Evolutionary conservation across 805 yeast genomes (phyloP), one percentile per base, ranked within the genome.

Genomic region (Barnettozyma californica): DNA sequence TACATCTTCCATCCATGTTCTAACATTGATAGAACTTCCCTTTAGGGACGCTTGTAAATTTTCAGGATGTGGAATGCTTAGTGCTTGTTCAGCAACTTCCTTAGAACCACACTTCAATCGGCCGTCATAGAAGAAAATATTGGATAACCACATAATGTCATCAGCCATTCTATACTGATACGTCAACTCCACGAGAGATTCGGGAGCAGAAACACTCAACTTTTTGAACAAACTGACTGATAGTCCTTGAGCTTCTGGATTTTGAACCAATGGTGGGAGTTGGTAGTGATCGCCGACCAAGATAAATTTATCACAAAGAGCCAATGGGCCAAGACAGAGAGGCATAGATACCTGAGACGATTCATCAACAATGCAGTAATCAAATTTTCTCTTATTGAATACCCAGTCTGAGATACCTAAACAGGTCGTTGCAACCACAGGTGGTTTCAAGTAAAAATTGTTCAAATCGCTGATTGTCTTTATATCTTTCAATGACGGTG

Each of bases 261-360:
- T 80, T 23, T 77, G 74, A 1, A 94, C 90, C 44, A 94, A 70
- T 1, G 99, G 99, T 3, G 97, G 95, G 23, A 94, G 70, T 64
- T 94, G 99, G 54, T 77, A 80, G 64, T 94, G 98, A 63, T 94
- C 99, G 9, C 99, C 99, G n/a, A 94, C 97, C 51, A 94, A 73
- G 1, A 94, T 76, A 62, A 92, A 94, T 64, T 78, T 86, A 41
- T 84, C 83, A 31, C 90, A 83, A 54, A 77, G 78, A 29, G 90
- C 66, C 42, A 94, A 64, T 0, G 99, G 98, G 0, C 98, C 99
- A 26, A 94, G 65, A 56, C 95, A 86, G 6, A 87, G 75, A 0
- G 99, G 99, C 74, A 92, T 74, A 0, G 97, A 84, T 0, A 92
- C 87, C 61, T 94, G 99, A 1, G 97, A 90, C 0, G 98, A 98